Evolutionary conservation across 2,329 filamentous ascomycete genomes (phyloP), one percentile per base, ranked within the genome.

Genomic region (Xylaria hypoxylon): DNA sequence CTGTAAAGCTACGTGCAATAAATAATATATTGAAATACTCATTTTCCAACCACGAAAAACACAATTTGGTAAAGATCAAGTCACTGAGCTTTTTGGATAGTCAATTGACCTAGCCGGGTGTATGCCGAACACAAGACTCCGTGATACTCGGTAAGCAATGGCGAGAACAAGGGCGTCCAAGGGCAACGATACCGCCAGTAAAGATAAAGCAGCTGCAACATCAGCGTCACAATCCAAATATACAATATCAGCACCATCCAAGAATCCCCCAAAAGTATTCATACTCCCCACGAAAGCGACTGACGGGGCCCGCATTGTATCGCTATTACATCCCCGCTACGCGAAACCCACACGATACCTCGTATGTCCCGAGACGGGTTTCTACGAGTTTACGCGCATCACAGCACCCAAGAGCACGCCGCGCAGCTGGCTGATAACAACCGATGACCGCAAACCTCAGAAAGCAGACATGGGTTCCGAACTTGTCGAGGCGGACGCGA

Each of bases 371-470:
- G 78, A 86, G 57, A 84, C 83, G 1, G 89, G 88, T 62, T 83
- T 91, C 67, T 89, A 88, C 80, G 89, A 92, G 73, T 89, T 91
- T 74, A 90, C 84, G 40, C 85, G 80, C 71, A 82, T 90, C 68
- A 77, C 83, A 2, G 81, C 84, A 0, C 84, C 86, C 10, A 85
- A 83, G 60, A 79, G 82, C 4, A 81, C 79, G 0, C 88, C 88
- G 2, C 82, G 85, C 59, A 91, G 89, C 73, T 91, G 88, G 89
- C 78, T 92, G 33, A 80, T 91, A 56, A 82, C 86, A 62, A 74
- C 60, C 38, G 33, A 70, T 58, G 47, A 33, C 52, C 28, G 45
- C 35, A 10, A 40, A 24, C 8, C 53, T 45, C 24, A 26, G 6
- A 2, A 48, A 13, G 17, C 7, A n/a, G 33, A 11, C 15, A 13